Conservation (phyloP, 345 rosid genomes). For the Moricandia arvensis region DNA sequence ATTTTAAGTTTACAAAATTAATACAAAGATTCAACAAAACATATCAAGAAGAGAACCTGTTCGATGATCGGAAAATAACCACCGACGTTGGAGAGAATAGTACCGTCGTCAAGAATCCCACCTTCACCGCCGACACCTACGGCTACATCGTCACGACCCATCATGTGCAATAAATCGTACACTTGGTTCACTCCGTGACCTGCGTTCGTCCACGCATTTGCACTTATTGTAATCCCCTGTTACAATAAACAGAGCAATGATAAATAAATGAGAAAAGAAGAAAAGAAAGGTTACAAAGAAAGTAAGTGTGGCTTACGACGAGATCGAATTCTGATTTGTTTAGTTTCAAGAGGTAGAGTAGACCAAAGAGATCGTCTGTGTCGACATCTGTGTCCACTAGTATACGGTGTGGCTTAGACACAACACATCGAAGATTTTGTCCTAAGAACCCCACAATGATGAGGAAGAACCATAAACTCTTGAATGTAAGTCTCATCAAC, state of each 20-base stretch:
- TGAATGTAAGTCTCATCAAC: constrained; percentile 10
- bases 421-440: constrained; percentile 9
- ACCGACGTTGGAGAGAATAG: constrained; percentile 71
- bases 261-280: background rate
- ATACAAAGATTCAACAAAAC: background rate
- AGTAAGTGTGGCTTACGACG: constrained; percentile 45
- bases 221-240: constrained; percentile 71
- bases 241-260: constrained; percentile 12
- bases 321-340: constrained; percentile 70
- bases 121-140: constrained; percentile 97
- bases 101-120: constrained; percentile 64
- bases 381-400: constrained; percentile 84
- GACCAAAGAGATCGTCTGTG: constrained; percentile 85
- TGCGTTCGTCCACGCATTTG: constrained; percentile 84
- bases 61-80: constrained; percentile 93
- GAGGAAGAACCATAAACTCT: constrained; percentile 22
- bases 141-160: constrained; percentile 74
- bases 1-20: background rate
- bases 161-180: constrained; percentile 91
- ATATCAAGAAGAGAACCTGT: constrained; percentile 47
- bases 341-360: constrained; percentile 81
- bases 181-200: constrained; percentile 89
- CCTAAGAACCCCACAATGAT: constrained; percentile 17
- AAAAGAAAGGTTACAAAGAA: background rate
- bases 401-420: constrained; percentile 49